A percentile compares a stretch with the other conserved stretches of the same genome.
These are phyloP conservation scores for Rugonectria rugulosa DNA, from an alignment of 2,329 filamentous ascomycete genomes.

Conservation along the genomic window DNA sequence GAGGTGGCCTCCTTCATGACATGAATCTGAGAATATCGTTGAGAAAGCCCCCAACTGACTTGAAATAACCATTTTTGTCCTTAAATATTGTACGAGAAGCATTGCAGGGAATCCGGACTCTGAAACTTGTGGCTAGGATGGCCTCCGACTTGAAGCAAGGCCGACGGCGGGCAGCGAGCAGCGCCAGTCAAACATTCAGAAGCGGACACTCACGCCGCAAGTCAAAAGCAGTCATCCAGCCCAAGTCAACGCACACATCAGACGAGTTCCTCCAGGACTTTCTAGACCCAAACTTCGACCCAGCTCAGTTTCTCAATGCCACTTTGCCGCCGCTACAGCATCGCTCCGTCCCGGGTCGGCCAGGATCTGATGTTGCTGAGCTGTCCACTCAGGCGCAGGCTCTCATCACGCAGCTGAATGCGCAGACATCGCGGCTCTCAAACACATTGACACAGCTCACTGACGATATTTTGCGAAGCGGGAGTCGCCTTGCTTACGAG, in stretches of 20 bases:
- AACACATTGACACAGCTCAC: constrained; percentile 86
- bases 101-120: neutral
- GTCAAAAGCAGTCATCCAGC: constrained; percentile 48
- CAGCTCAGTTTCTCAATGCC: constrained; percentile 84
- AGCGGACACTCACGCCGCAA: constrained; percentile 52
- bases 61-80: neutral
- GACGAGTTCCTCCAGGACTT: constrained; percentile 81
- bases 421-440: constrained; percentile 84
- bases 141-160: constrained; percentile 41
- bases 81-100: neutral
- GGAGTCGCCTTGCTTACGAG: constrained; percentile 89
- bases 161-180: constrained; percentile 59
- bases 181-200: constrained; percentile 46
- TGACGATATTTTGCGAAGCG: constrained; percentile 91
- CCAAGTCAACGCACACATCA: constrained; percentile 69
- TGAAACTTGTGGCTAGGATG: constrained; percentile 31
- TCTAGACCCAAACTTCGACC: constrained; percentile 78
- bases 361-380: constrained; percentile 59
- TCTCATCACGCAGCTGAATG: constrained; percentile 86
- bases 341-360: constrained; percentile 41
- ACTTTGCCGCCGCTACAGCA: constrained; percentile 73
- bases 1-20: constrained; percentile 17
- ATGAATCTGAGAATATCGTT: constrained; percentile 2
- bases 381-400: constrained; percentile 83
- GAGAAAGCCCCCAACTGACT: neutral